phyloP scores from a whole-genome alignment of 2,329 filamentous ascomycete genomes.

The Colletotrichum theobromicola region DNA sequence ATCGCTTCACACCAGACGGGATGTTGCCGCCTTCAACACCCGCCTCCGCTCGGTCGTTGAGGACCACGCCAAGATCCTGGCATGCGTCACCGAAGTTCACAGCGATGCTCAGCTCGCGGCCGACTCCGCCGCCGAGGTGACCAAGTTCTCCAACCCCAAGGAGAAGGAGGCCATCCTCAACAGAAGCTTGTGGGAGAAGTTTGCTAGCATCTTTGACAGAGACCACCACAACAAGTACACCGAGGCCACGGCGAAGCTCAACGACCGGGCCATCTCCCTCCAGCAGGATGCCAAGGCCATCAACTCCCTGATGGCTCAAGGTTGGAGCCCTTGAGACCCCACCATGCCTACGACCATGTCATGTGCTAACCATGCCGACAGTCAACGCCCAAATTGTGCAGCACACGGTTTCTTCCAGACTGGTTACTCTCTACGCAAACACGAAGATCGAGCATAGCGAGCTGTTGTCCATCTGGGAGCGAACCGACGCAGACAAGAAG shows the following conservation, averaged over 20 bases:
- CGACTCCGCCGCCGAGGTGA: neutral
- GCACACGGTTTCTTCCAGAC: neutral
- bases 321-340: neutral
- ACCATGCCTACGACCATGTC: neutral
- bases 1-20: neutral
- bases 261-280: neutral
- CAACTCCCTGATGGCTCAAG: neutral
- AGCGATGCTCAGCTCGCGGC: neutral
- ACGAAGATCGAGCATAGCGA: neutral
- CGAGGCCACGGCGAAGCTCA: neutral
- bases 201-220: neutral
- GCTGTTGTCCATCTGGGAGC: neutral
- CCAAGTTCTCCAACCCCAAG: neutral
- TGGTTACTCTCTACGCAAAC: neutral
- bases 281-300: neutral
- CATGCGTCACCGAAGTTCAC: neutral
- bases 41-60: neutral
- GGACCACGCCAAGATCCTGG: neutral
- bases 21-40: neutral
- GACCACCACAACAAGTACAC: neutral
- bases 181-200: neutral
- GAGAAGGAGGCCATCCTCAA: neutral
- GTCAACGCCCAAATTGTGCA: neutral
- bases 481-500: neutral
- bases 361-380: neutral